Percentiles rank a stretch among this genome's conserved stretches.
phyloP scores from a whole-genome alignment of 441 rosid species.

The Theobroma grandiflorum region DNA sequence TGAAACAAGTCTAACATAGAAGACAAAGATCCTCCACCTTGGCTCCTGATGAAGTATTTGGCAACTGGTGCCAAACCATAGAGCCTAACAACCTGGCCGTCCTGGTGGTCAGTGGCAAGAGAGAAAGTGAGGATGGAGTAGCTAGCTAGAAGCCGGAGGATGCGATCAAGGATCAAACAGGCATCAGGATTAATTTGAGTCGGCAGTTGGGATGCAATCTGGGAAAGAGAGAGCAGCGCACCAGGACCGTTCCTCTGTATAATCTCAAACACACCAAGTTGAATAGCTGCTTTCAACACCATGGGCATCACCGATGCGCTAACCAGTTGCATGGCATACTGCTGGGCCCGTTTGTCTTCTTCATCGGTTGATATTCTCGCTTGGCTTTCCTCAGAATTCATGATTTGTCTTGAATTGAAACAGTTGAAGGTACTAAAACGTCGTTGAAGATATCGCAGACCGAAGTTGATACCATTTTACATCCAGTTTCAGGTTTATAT shows the following conservation, averaged over 20 bases:
- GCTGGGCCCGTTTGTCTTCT: conserved; percentile 13
- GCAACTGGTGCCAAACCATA: conserved; percentile 60
- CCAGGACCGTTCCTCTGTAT: conserved; percentile 41
- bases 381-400: conserved; percentile 11
- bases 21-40: conserved; percentile 40
- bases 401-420: neutral
- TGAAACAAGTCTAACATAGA: conserved; percentile 39
- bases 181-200: conserved; percentile 37
- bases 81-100: conserved; percentile 27
- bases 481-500: neutral
- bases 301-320: conserved; percentile 56
- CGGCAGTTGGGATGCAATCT: conserved; percentile 43
- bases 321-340: conserved; percentile 42
- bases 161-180: conserved; percentile 36
- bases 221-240: conserved; percentile 46
- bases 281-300: conserved; percentile 41
- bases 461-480: neutral
- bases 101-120: conserved; percentile 28
- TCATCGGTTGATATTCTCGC: neutral
- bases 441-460: neutral
- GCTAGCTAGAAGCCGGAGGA: conserved; percentile 56
- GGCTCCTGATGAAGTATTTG: conserved; percentile 48
- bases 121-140: conserved; percentile 49
- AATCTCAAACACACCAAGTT: conserved; percentile 54
- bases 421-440: neutral